phyloP scores from a whole-genome alignment of 2,329 filamentous ascomycete genomes.

The Diaporthe citriasiana region DNA sequence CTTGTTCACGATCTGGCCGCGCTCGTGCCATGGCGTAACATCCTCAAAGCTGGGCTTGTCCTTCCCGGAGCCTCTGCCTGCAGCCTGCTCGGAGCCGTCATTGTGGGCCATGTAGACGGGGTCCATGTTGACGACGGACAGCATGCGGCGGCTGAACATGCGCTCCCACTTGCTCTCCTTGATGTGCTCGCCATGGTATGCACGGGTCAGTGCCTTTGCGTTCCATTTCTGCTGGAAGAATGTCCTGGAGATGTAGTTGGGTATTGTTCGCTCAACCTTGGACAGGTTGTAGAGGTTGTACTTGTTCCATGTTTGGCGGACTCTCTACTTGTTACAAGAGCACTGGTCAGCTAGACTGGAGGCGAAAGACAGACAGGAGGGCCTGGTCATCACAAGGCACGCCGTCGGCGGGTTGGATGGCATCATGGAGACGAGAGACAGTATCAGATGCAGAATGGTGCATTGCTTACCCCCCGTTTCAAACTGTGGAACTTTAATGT shows the following conservation, averaged over 20 bases:
- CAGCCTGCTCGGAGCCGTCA: constrained; percentile 87
- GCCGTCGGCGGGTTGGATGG: constrained; percentile 8
- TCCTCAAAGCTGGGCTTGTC: constrained; percentile 49
- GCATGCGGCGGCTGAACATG: constrained; percentile 87
- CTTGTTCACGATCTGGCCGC: constrained; percentile 45
- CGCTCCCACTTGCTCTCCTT: constrained; percentile 93
- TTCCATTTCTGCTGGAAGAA: constrained; percentile 99
- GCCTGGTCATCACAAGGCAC: constrained; percentile 19
- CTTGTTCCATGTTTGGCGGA: constrained; percentile 97
- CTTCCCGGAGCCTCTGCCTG: constrained; percentile 84
- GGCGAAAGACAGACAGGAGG: constrained; percentile 1
- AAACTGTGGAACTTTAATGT: constrained; percentile 77
- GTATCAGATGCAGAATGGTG: constrained; percentile 27
- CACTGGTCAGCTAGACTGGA: constrained; percentile 32
- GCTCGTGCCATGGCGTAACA: constrained; percentile 40
- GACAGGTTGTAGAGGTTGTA: constrained; percentile 94
- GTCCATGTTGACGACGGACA: constrained; percentile 88
- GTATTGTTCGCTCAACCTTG: constrained; percentile 39
- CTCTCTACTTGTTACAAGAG: constrained; percentile 71
- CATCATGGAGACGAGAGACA: constrained; percentile 37
- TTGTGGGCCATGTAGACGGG: constrained; percentile 81
- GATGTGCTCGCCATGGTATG: constrained; percentile 96
- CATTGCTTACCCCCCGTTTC: constrained; percentile 70
- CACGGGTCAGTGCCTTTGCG: constrained; percentile 85
- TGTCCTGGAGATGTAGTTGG: constrained; percentile 64